phyloP scores from a whole-genome alignment of 2,329 filamentous ascomycete species.

The Cladophialophora bantiana region DNA sequence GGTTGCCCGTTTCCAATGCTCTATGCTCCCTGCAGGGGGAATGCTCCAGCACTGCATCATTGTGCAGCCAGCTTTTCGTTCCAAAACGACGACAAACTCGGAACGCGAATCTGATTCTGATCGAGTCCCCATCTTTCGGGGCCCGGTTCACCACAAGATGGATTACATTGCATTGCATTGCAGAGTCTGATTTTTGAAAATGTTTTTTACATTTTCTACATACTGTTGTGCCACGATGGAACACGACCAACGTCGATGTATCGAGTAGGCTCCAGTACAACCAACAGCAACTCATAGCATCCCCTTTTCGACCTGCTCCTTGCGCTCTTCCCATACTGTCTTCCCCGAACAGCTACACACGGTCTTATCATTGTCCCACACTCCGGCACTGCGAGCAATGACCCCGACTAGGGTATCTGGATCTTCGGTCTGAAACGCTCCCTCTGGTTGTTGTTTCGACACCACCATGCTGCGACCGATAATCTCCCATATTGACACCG shows the following conservation, averaged over 20 bases:
- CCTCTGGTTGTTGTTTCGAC: slow-evolving; percentile 68
- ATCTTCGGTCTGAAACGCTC: slow-evolving; percentile 72
- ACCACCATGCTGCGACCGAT: slow-evolving; percentile 93
- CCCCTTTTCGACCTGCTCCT: slow-evolving; percentile 85
- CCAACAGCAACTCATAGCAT: slow-evolving; percentile 71
- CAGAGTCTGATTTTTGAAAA: background rate
- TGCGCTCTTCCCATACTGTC: slow-evolving; percentile 96
- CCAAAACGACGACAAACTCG: slow-evolving; percentile 16
- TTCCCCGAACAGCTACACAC: slow-evolving; percentile 98
- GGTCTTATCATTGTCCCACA: slow-evolving; percentile 99
- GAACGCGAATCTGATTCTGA: background rate
- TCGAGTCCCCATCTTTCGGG: background rate
- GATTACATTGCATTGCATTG: background rate
- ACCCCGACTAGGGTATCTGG: slow-evolving; percentile 88
- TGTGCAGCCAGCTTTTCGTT: slow-evolving; percentile 16
- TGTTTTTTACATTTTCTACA: background rate
- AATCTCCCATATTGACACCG: slow-evolving; percentile 91
- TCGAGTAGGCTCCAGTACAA: background rate
- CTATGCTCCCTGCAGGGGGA: slow-evolving; percentile 22
- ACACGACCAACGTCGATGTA: background rate
- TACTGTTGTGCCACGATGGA: background rate
- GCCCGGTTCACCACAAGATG: background rate
- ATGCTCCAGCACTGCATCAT: slow-evolving; percentile 27
- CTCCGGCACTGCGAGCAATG: slow-evolving; percentile 92
- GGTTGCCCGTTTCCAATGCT: slow-evolving; percentile 16